Percentiles rank a stretch among this genome's conserved stretches.
Evolutionary conservation across 2,329 filamentous ascomycete genomes (phyloP).

Genomic region (Rhinocladiella mackenziei): DNA sequence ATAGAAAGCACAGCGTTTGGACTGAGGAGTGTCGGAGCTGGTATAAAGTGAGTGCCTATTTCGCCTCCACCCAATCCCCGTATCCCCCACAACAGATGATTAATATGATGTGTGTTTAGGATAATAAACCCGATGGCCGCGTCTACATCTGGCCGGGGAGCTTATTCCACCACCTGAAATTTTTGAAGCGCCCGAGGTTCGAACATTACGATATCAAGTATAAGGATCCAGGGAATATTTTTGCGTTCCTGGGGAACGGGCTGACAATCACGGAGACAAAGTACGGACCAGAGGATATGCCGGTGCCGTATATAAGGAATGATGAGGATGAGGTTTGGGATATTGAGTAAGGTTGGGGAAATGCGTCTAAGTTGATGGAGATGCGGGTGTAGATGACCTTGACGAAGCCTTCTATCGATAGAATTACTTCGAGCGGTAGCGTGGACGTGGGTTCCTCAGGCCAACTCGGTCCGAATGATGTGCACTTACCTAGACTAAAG

Average conservation of each 20-base stretch:
- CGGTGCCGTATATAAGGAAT: conserved; percentile 21
- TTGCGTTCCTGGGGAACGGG: conserved; percentile 43
- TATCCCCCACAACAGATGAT: no score
- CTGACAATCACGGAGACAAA: conserved; percentile 42
- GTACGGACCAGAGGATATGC: conserved; percentile 9
- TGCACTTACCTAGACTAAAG: no score
- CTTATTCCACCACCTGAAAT: conserved; percentile 39
- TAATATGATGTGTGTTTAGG: no score
- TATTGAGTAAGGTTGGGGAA: no score
- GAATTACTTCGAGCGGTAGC: no score
- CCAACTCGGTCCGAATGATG: no score
- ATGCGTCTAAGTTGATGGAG: no score
- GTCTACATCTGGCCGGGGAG: conserved; percentile 41
- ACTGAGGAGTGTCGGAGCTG: conserved; percentile 31
- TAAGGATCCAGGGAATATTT: conserved; percentile 37
- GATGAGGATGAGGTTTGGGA: conserved; percentile 23
- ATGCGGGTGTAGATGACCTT: no score
- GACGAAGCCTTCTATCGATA: no score
- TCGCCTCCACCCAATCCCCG: no score
- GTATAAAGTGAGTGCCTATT: conserved; percentile 40
- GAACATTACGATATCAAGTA: conserved; percentile 44
- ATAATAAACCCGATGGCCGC: conserved; percentile 29
- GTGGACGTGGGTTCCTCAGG: no score
- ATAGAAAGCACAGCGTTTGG: conserved; percentile 34
- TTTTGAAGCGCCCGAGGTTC: conserved; percentile 37